These are phyloP conservation scores for Yueomyces sp. DNA, from an alignment of 805 yeast genomes.

Conservation along the genomic window DNA sequence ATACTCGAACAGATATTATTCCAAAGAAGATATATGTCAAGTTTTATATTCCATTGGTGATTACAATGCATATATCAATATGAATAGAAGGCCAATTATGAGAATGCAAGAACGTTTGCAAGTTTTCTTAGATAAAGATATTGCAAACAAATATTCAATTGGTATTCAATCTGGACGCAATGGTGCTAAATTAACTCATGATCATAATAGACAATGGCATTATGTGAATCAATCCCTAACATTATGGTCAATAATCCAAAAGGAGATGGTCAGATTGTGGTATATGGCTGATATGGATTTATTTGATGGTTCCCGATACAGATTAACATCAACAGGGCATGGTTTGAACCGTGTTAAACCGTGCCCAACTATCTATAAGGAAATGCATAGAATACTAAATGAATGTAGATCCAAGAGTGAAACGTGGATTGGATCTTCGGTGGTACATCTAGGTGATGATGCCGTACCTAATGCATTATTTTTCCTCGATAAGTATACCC, in stretches of 20 bases:
- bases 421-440: slow-evolving; percentile 70
- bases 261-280: slow-evolving; percentile 71
- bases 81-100: slow-evolving; percentile 55
- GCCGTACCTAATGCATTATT: slow-evolving; percentile 76
- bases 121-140: slow-evolving; percentile 32
- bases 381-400: slow-evolving; percentile 56
- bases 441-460: slow-evolving; percentile 69
- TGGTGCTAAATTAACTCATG: slow-evolving; percentile 64
- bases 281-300: slow-evolving; percentile 63
- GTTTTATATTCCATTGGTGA: slow-evolving; percentile 69
- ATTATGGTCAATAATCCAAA: slow-evolving; percentile 64
- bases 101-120: slow-evolving; percentile 44
- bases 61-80: slow-evolving; percentile 55
- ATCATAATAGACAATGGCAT: slow-evolving; percentile 57
- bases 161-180: slow-evolving; percentile 54
- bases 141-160: slow-evolving; percentile 30
- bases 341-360: slow-evolving; percentile 67
- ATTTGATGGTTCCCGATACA: slow-evolving; percentile 40
- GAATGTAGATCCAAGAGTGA: slow-evolving; percentile 52
- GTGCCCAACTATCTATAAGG: slow-evolving; percentile 54
- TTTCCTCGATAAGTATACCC: slow-evolving; percentile 67
- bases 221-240: slow-evolving; percentile 65
- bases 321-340: slow-evolving; percentile 62
- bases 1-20: slow-evolving; percentile 19
- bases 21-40: slow-evolving; percentile 51